Evolutionary conservation across 2,329 filamentous ascomycete genomes (phyloP), one percentile per base, ranked within the genome.

Genomic region (Stenocarpella maydis): DNA sequence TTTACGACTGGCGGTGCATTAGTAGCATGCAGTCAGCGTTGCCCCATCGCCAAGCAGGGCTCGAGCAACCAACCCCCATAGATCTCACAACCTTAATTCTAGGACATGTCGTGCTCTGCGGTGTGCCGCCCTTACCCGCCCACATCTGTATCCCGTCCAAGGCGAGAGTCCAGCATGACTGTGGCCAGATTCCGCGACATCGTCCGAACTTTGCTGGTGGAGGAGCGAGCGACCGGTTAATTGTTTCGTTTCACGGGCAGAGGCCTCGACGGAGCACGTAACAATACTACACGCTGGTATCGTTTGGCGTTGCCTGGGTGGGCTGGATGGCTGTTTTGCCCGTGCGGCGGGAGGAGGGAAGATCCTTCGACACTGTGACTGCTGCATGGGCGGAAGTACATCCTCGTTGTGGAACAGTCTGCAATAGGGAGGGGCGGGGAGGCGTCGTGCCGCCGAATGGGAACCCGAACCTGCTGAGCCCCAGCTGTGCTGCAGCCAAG

Each of bases 221-320:
- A 8, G 67, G 67, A 34, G 39, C 26, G n/a, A 9, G 31, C 50
- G 37, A 34, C 63, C 52, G 64, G 43, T n/a, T 58, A 28, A 19
- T 41, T 67, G 63, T 69, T 69, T 69, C 47, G 68, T 69, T 69
- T 69, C 63, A 52, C 43, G 37, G 39, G 50, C 52, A 31, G 24
- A 17, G n/a, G 63, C 47, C 45, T 43, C 53, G 45, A 49, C 63
- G 28, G 50, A 52, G 61, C 61, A 24, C 37, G 68, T 69, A 67
- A 53, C 63, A 69, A 37, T 24, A 69, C 4, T 55, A 50, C 64
- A 49, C 45, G 65, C 50, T 28, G 53, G 55, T 39, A 60, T 60
- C 31, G 55, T 31, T n/a, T 31, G 52, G 52, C 52, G 26, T 60
- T 45, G 41, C 26, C 26, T 45, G 26, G 41, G n/a, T 34, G 12